These are phyloP conservation scores for Fraxinus platypoda DNA, from an alignment of 305 asterid species.

Conservation along the genomic window DNA sequence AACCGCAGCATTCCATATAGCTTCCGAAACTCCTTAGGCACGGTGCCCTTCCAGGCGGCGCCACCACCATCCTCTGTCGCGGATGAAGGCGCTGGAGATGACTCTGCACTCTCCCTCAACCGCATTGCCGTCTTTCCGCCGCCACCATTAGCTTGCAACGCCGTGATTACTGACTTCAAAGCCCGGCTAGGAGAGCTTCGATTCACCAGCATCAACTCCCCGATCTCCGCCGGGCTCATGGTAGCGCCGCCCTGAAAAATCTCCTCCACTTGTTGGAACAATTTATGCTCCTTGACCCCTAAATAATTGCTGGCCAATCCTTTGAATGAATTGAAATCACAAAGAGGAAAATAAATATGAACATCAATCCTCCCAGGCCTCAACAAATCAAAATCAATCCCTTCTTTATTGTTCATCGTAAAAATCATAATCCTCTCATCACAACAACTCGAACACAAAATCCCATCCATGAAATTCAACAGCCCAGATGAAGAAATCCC, in stretches of 20 bases:
- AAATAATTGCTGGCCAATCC: slow-evolving; percentile 37
- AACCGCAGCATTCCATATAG: slow-evolving; percentile 59
- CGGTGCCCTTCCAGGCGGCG: slow-evolving; percentile 56
- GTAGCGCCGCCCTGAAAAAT: slow-evolving; percentile 46
- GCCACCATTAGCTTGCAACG: slow-evolving; percentile 37
- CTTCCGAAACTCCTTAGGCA: slow-evolving; percentile 62
- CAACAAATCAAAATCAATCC: neutral
- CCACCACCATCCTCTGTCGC: slow-evolving; percentile 46
- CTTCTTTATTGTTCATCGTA: slow-evolving; percentile 13
- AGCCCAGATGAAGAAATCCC: slow-evolving; percentile 25
- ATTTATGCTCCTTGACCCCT: slow-evolving; percentile 53
- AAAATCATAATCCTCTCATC: slow-evolving; percentile 15
- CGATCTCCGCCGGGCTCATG: slow-evolving; percentile 63
- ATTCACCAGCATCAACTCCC: slow-evolving; percentile 36
- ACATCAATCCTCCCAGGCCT: slow-evolving; percentile 21
- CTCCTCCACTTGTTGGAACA: slow-evolving; percentile 53
- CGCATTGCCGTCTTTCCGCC: slow-evolving; percentile 28
- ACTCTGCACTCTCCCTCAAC: slow-evolving; percentile 32
- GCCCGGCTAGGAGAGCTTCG: slow-evolving; percentile 40
- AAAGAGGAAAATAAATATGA: slow-evolving; percentile 14
- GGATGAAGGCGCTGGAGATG: slow-evolving; percentile 41
- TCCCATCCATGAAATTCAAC: slow-evolving; percentile 41
- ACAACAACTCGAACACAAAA: slow-evolving; percentile 30
- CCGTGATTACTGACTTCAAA: slow-evolving; percentile 33
- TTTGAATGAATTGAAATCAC: slow-evolving; percentile 21